phyloP scores from a whole-genome alignment of 1,284 basidiomycete genomes.

The Moesziomyces globuligerus region DNA sequence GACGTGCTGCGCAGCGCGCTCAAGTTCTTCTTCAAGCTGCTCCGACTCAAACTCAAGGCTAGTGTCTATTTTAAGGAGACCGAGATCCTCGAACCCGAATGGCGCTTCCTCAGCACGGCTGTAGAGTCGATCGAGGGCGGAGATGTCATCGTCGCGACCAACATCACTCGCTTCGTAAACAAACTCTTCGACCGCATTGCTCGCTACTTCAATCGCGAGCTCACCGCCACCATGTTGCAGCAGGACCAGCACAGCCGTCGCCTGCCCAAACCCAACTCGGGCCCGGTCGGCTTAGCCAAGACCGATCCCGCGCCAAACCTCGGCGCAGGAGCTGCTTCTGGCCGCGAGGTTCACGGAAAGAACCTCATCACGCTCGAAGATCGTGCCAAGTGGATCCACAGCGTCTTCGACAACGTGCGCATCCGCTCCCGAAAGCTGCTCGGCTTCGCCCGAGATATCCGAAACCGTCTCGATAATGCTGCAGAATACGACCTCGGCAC shows the following conservation, averaged over 20 bases:
- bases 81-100: conserved; percentile 94
- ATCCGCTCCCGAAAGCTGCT: conserved; percentile 92
- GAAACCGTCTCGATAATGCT: conserved; percentile 89
- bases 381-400: conserved; percentile 87
- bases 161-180: conserved; percentile 64
- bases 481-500: conserved; percentile 90
- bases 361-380: conserved; percentile 80
- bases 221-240: conserved; percentile 75
- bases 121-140: conserved; percentile 88
- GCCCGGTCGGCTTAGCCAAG: conserved; percentile 39
- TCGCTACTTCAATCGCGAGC: conserved; percentile 92
- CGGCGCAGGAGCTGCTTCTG: conserved; percentile 17
- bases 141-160: conserved; percentile 82
- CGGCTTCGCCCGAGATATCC: conserved; percentile 74
- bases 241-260: conserved; percentile 34
- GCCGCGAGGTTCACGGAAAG: conserved; percentile 46
- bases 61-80: conserved; percentile 98
- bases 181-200: conserved; percentile 76
- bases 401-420: conserved; percentile 91
- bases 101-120: conserved; percentile 93
- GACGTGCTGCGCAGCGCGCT: conserved; percentile 86
- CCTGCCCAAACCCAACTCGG: conserved; percentile 25
- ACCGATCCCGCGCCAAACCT: conserved; percentile 14
- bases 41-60: conserved; percentile 94
- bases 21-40: conserved; percentile 88